Evolutionary conservation across 495 filamentous ascomycete genomes (phyloP).

Genomic region (Terfezia claveryi): DNA sequence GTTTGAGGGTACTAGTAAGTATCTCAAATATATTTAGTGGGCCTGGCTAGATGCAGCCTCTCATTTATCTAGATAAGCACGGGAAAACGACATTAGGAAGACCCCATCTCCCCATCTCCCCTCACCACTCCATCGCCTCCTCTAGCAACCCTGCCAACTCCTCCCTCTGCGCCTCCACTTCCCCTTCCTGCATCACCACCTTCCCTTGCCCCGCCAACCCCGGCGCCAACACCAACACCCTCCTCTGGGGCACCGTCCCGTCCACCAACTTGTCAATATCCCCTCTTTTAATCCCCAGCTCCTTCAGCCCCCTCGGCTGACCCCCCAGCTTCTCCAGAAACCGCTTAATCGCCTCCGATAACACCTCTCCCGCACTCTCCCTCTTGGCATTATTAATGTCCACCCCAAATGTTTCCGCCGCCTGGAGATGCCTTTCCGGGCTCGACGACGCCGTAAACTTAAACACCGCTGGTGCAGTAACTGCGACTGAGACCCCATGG

Average conservation of each 20-base stretch:
- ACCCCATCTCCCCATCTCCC: no score
- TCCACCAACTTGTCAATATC: conserved; percentile 71
- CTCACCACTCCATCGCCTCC: conserved; percentile 39
- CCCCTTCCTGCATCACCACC: conserved; percentile 43
- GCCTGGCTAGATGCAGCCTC: no score
- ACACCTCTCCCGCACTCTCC: conserved; percentile 68
- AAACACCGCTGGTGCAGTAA: conserved; percentile 88
- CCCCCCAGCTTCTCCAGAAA: conserved; percentile 70
- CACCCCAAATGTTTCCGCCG: conserved; percentile 77
- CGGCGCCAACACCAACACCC: conserved; percentile 83
- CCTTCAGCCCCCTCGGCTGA: conserved; percentile 70
- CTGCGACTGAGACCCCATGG: conserved; percentile 86
- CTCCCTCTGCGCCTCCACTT: conserved; percentile 40
- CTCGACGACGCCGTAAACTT: conserved; percentile 75
- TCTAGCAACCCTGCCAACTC: conserved; percentile 42
- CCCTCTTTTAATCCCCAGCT: conserved; percentile 48
- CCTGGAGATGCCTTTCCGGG: conserved; percentile 70
- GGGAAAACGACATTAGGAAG: no score
- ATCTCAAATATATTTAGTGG: no score
- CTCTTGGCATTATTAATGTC: conserved; percentile 67
- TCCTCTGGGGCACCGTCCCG: conserved; percentile 74
- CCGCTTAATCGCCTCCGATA: conserved; percentile 54
- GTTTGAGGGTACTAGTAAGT: no score
- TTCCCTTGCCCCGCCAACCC: conserved; percentile 43
- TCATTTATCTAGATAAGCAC: no score